Conservation (phyloP, 495 filamentous ascomycete genomes). For the Penicillium atrosanguineum region DNA sequence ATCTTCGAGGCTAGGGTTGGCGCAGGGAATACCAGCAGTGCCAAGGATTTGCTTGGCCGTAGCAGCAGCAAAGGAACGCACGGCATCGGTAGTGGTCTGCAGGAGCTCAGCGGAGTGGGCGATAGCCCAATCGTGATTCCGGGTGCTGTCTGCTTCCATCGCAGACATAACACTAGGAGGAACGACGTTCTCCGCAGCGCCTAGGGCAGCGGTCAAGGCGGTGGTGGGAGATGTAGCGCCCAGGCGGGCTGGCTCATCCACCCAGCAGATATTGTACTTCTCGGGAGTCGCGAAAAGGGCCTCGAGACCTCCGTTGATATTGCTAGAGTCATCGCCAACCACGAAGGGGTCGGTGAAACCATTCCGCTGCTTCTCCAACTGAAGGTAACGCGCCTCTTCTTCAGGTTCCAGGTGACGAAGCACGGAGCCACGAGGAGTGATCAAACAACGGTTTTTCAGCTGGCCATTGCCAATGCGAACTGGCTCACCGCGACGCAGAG, state of each 20-base stretch:
- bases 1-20: slow-evolving; percentile 38
- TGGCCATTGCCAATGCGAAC: slow-evolving; percentile 34
- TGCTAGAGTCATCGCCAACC: slow-evolving; percentile 38
- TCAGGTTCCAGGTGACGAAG: slow-evolving; percentile 71
- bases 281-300: slow-evolving; percentile 44
- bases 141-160: slow-evolving; percentile 45
- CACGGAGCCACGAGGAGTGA: slow-evolving; percentile 77
- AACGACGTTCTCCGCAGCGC: slow-evolving; percentile 20
- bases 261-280: slow-evolving; percentile 44
- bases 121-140: slow-evolving; percentile 45
- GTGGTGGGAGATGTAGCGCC: slow-evolving; percentile 26
- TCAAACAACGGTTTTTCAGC: slow-evolving; percentile 51
- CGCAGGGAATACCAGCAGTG: slow-evolving; percentile 30
- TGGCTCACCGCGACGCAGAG: slow-evolving; percentile 40
- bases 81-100: slow-evolving; percentile 41
- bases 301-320: slow-evolving; percentile 43
- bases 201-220: slow-evolving; percentile 20
- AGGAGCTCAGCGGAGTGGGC: slow-evolving; percentile 43
- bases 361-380: slow-evolving; percentile 63
- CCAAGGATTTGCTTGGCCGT: slow-evolving; percentile 45
- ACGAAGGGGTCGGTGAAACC: slow-evolving; percentile 27
- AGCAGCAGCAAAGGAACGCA: slow-evolving; percentile 42
- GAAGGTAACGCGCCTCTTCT: slow-evolving; percentile 74
- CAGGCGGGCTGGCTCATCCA: slow-evolving; percentile 31
- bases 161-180: slow-evolving; percentile 43